Base-by-base conservation (phyloP, 148 eudicot species). In the Cornus florida region DNA sequence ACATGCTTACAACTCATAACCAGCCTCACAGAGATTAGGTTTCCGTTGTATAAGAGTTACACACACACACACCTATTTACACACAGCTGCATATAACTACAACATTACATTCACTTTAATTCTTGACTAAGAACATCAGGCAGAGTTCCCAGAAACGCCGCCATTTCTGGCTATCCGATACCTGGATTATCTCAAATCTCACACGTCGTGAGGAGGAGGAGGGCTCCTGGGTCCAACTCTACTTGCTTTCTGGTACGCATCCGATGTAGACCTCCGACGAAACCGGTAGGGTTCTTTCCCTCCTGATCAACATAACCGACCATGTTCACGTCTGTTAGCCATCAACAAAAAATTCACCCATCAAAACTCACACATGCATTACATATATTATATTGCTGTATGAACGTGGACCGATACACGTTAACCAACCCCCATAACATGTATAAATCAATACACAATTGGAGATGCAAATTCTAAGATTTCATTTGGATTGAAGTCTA, bases 151-250 rank as follows among this genome's bases (percentile, higher is more conserved):
- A 56, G 28, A 17, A 14, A 32, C 2, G 16, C 1, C 4, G 8
- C 53, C 14, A 10, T 59, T 74, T 74, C 57, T 7, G 2, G 14
- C 22, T 28, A n/a, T 11, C 38, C 7, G 38, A 41, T 1, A 19
- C 16, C 43, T 23, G 7, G n/a, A 9, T 19, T 12, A 4, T 50
- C 24, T 86, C 81, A 86, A 41, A 86, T 33, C 67, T 88, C 91
- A 86, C 73, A 84, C 73, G 83, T 82, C 82, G 80, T 84, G 68
- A 72, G 89, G 86, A 88, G 91, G 83, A 88, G 86, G 81, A 79
- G 88, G 79, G 87, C 85, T 88, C 81, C 89, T 74, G 80, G 86
- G 79, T 86, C 91, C 86, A 74, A 62, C 79, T 74, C 87, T 89
- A 24, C 70, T 82, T 75, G 86, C 82, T 82, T 86, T 88, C 82